Evolutionary conservation across 1,284 basidiomycete species (phyloP), one percentile per base, ranked within the genome.

Genomic region (Dichomitus squalens): DNA sequence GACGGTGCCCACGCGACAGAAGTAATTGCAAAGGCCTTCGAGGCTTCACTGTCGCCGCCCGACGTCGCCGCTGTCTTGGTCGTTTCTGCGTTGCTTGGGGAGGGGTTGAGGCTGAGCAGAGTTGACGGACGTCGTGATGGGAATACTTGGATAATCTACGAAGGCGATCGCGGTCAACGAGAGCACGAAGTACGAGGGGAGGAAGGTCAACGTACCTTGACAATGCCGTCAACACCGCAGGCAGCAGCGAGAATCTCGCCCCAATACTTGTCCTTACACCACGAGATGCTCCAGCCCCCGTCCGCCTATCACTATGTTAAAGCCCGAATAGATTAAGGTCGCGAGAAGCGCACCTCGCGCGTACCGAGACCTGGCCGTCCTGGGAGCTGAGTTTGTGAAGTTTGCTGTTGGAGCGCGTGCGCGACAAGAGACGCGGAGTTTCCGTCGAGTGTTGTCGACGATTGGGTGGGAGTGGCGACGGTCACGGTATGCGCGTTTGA

Each of bases 251-350:
- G 76, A 23, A 96, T 71, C 68, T 95, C 91, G 0, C 95, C 95
- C 93, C 94, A 96, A 73, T 94, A 96, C 58, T 84, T 81, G 66
- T 98, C 95, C 68, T 93, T 92, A 73, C 95, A 97, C 94, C 95
- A 98, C 20, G 89, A 90, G 43, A 98, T 73, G 59, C 88, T 89
- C 93, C 95, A 97, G 0, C 92, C 95, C 8, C 94, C 94, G 58
- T 93, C 88, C 1, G 92, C 92, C 70, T 72, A 9, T 8, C 1
- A 25, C 18, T 3, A 23, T 7, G 9, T 25, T 18, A 29, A 25
- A 18, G 34, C 29, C 8, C 25, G 18, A 21, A 40, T 12, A 51
- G 21, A 7, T 12, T 5, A 11, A 23, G 31, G 16, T 25, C 27
- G 38, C n/a, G 12, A 25, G 9, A 31, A 33, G 48, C 64, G 49